Base-by-base conservation (phyloP, 108 stramenopile genomes). In the Cyclostephanos tholiformis region DNA sequence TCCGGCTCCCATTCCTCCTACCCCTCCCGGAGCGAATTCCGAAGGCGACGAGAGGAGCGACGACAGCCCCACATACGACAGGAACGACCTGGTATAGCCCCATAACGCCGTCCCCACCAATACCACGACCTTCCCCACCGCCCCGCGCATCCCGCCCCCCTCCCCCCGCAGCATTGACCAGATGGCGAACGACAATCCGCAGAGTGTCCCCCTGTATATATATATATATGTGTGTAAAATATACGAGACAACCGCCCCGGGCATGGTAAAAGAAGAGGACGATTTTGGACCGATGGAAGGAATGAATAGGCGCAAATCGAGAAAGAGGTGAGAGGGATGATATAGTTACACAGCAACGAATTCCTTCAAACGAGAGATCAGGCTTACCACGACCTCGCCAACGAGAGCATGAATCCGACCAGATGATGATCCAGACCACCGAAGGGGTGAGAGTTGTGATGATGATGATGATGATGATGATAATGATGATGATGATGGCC, bases 141-240 rank as follows among this genome's bases (percentile, higher is more conserved):
- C 67, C 27, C 60, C 60, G 27, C 62, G 64, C 66, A 46, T 52
- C 36, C 53, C 65, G 0, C 71, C 71, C 16, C 67, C 27, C 38
- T 68, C 72, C 20, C 72, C 72, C 4, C 72, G 71, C 6, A 79
- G 9, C 48, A 72, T 36, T 6, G 71, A 66, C 67, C 78, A 72
- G 14, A 67, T 19, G 0, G 78, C 78, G 52, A 44, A 79, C 11
- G 71, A 72, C 17, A 79, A 36, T 30, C 66, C 78, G 35, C 71
- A 79, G 3, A 68, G 48, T 4, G 78, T 49, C 0, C 78, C 78
- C 78, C 71, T 72, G 46, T 32, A 73, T 59, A 7, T 43, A 62
- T 43, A 71, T 48, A 16, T 65, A 30, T 4, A 64, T 49, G 46
- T 43, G n/a, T n/a, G n/a, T n/a, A n/a, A n/a, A n/a, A n/a, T n/a